These are phyloP conservation scores for Chondrus crispus DNA, from an alignment of 23 red algal genomes.

Conservation along the genomic window DNA sequence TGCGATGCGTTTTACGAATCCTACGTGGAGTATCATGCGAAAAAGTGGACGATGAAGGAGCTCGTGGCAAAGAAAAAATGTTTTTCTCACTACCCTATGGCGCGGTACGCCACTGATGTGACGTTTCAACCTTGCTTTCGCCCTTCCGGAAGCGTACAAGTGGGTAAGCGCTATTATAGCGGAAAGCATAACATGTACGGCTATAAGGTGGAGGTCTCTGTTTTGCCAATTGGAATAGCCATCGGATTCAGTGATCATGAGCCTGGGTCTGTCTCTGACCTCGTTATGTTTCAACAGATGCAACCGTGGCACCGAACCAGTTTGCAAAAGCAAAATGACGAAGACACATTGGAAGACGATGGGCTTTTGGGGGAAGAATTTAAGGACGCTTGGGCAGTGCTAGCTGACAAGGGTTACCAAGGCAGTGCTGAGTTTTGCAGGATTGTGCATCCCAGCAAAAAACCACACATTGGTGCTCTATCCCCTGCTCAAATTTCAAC, in stretches of 20 bases:
- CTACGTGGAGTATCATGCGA: not conserved
- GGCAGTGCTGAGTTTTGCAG: not conserved
- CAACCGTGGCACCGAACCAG: not conserved
- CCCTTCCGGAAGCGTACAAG: not conserved
- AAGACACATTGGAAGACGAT: not conserved
- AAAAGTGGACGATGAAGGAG: not conserved
- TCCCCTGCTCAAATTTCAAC: not conserved
- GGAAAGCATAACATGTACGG: not conserved
- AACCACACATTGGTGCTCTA: not conserved
- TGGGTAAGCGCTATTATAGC: not conserved
- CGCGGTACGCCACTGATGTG: not conserved
- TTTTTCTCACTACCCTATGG: not conserved
- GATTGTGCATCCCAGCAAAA: not conserved
- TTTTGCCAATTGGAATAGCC: not conserved
- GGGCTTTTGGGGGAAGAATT: not conserved
- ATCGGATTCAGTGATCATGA: not conserved
- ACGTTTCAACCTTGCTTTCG: not conserved
- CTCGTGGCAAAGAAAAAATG: not conserved
- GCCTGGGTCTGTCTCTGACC: not conserved
- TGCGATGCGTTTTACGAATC: not conserved
- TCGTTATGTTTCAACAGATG: not conserved
- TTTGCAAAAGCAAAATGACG: not conserved
- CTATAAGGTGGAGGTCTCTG: not conserved
- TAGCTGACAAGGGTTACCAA: slow-evolving; percentile 2
- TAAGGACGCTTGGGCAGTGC: not conserved